Base-by-base conservation (phyloP, 2,329 filamentous ascomycete genomes). In the Diaporthe eres region DNA sequence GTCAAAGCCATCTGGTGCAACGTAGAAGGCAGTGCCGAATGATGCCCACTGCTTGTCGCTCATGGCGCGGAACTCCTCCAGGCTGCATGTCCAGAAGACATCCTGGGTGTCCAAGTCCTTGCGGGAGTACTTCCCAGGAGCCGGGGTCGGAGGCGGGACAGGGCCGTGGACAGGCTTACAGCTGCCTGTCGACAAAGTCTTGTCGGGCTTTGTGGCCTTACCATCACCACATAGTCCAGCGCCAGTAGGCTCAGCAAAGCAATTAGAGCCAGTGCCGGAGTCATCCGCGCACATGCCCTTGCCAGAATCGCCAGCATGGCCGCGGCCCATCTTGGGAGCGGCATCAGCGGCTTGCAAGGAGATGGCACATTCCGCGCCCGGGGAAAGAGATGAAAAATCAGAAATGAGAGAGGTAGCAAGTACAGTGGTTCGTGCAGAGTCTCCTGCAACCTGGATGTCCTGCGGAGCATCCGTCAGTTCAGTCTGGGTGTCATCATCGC, bases 31-130 rank as follows among this genome's bases (percentile, higher is more conserved):
- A 1, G 73, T 73, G 6, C 75, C 75, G 13, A 77, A 74, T 3
- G 61, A 71, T 1, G 37, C 51, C 61, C 63, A 68, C 61, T 77
- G 75, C 10, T 28, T 25, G 5, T 72, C 68, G 4, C 51, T 61
- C 68, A 74, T 72, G 10, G 73, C 68, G 4, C 34, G 68, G 19
- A 70, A 77, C 42, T 77, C 75, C 13, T 58, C 70, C 13, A 75
- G 42, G n/a, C 61, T 61, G 44, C 74, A 65, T 1, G 68, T 74
- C 75, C 75, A 76, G 17, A 49, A 76, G 55, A 28, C n/a, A 7
- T 58, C 68, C 9, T 60, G 31, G 4, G 17, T 37, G 31, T 42
- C n/a, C 47, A 72, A 51, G 19, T 65, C 49, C 22, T 67, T 37
- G 22, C 39, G 55, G 7, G 75, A 74, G 47, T 76, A 76, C 37